Base-by-base conservation (phyloP, 1,139 yeast genomes). In the Kurtzmaniella quercitrusa region DNA sequence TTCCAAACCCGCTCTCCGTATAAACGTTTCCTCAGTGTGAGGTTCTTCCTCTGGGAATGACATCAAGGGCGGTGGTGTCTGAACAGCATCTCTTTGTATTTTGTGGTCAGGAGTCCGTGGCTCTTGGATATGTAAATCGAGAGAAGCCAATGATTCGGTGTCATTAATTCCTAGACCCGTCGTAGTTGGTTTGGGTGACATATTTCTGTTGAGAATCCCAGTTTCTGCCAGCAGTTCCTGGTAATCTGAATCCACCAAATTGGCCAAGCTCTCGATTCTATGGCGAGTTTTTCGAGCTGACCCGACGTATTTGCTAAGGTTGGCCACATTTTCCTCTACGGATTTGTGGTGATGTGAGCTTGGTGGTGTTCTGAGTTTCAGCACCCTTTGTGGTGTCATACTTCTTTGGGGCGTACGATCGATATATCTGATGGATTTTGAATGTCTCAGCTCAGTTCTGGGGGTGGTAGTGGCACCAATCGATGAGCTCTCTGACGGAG, bases 1-100 rank as follows among this genome's bases (percentile, higher is more conserved):
- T 31, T 34, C 25, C n/a, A 40, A 14, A 29, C 38, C 11, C 16
- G 25, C 15, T 38, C 34, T 21, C 37, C 27, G 11, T 19, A 36
- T 36, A n/a, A 23, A 34, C 15, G 42, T 38, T 36, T 41, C 48
- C 24, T 45, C 49, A 23, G 49, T 53, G 21, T 48, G 41, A 29
- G 24, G 14, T 37, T n/a, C 31, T 37, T 24, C 23, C 29, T 41
- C 27, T 24, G 31, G 29, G 23, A 21, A 31, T 34, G 18, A 15
- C 34, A 24, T 29, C 27, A 39, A 14, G 27, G 24, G 39, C 25
- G 11, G 45, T 36, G 21, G 38, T 31, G 19, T 41, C 37, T 12
- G 40, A 12, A 36, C 29, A 34, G 31, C 2, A 31, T 24, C 14
- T 21, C 8, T 24, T 24, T 34, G 18, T 29, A 25, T 17, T 27